Conservation (phyloP, 805 yeast genomes). For the Cyberlindnera suaveolens region DNA sequence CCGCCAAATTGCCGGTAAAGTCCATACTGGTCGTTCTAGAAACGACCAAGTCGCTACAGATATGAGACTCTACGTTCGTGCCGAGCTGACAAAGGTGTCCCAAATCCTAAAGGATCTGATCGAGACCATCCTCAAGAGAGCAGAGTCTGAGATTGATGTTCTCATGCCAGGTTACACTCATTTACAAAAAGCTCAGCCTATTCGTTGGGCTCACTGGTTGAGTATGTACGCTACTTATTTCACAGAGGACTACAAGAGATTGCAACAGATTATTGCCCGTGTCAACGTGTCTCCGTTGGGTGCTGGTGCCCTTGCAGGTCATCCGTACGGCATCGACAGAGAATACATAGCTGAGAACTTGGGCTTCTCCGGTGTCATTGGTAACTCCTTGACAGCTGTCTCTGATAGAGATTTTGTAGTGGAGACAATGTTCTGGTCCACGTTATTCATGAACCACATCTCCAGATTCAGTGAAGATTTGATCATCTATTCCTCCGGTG, state of each 20-base stretch:
- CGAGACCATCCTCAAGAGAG: constrained; percentile 63
- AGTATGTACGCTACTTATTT: constrained; percentile 92
- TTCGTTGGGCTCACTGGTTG: constrained; percentile 98
- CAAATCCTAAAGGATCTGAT: constrained; percentile 57
- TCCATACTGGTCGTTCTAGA: constrained; percentile 98
- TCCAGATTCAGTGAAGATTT: constrained; percentile 93
- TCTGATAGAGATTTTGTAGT: constrained; percentile 97
- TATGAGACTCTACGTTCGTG: constrained; percentile 91
- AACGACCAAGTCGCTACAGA: constrained; percentile 99
- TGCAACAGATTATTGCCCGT: constrained; percentile 73
- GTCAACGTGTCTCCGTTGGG: constrained; percentile 90
- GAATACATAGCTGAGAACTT: constrained; percentile 77
- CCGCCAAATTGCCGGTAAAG: constrained; percentile 89
- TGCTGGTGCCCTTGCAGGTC: constrained; percentile 98
- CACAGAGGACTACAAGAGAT: constrained; percentile 82
- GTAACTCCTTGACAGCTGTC: constrained; percentile 94
- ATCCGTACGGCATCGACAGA: constrained; percentile 98
- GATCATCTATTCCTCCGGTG: constrained; percentile 94
- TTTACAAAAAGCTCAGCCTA: constrained; percentile 97
- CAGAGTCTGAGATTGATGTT: constrained; percentile 78
- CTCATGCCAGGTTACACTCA: constrained; percentile 99
- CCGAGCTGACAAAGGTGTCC: constrained; percentile 52
- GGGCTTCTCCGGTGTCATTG: constrained; percentile 82
- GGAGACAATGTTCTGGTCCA: constrained; percentile 92
- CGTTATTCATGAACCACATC: constrained; percentile 91